Conservation (phyloP, 2,329 filamentous ascomycete species). For the Sclerotinia minor region DNA sequence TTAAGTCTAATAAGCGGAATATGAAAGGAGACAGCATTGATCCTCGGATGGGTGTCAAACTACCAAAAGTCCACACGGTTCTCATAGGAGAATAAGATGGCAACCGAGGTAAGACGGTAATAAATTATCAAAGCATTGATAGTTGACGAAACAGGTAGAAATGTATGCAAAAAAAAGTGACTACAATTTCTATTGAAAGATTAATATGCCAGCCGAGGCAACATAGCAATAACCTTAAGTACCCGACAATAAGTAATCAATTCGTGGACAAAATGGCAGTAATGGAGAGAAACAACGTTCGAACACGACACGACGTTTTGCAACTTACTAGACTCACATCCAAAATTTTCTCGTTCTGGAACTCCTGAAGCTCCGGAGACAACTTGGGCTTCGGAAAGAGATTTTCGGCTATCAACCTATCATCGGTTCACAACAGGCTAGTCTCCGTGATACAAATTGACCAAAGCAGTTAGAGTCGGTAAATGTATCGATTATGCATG, state of each 20-base stretch:
- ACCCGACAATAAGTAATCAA: no score
- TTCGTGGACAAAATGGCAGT: no score
- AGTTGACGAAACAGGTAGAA: not conserved
- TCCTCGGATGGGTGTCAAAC: not conserved
- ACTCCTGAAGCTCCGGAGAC: slow-evolving; percentile 14
- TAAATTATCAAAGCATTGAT: not conserved
- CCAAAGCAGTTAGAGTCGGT: not conserved
- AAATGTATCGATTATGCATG: not conserved
- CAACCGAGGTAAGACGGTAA: not conserved
- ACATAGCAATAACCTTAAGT: no score
- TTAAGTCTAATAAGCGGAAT: slow-evolving; percentile 38
- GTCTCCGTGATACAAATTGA: not conserved
- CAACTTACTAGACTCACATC: no score
- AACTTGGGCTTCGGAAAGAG: not conserved
- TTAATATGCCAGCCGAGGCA: no score
- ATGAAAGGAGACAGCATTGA: slow-evolving; percentile 21
- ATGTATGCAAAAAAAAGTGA: no score
- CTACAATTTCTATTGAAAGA: no score
- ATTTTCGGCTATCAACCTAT: not conserved
- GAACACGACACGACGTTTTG: no score
- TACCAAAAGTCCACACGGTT: not conserved
- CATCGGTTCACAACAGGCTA: not conserved
- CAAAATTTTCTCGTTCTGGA: not conserved
- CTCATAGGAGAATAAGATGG: no score
- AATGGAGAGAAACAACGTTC: no score